A percentile compares a stretch with the other conserved stretches of the same genome.
Conservation (phyloP, 305 asterid species). For the Plantago rigida region DNA sequence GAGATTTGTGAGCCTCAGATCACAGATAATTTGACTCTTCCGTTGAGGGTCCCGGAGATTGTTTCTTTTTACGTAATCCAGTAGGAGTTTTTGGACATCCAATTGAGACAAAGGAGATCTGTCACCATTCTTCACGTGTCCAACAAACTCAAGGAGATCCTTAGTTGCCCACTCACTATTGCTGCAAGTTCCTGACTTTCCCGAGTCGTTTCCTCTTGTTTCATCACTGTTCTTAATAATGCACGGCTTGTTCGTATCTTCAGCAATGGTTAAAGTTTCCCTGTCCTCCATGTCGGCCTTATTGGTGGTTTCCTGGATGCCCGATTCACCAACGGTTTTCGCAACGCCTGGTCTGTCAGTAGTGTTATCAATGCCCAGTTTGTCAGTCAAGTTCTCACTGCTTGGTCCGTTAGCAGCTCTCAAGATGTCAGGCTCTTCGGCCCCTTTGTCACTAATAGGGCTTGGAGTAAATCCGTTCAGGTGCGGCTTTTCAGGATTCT, state of each 20-base stretch:
- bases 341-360: not conserved
- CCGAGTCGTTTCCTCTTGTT: slow-evolving; percentile 18
- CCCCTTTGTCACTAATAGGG: slow-evolving; percentile 13
- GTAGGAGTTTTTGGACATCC: slow-evolving; percentile 62
- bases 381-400: slow-evolving; percentile 21
- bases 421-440: slow-evolving; percentile 11
- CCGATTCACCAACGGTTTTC: not conserved
- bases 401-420: slow-evolving; percentile 18
- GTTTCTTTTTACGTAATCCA: slow-evolving; percentile 67
- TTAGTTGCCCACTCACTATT: slow-evolving; percentile 35
- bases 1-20: slow-evolving; percentile 57
- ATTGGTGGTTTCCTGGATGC: not conserved
- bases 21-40: slow-evolving; percentile 80
- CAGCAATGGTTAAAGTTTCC: slow-evolving; percentile 7
- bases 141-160: slow-evolving; percentile 61
- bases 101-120: slow-evolving; percentile 46
- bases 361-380: slow-evolving; percentile 14
- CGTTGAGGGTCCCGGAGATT: slow-evolving; percentile 72
- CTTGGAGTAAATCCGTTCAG: slow-evolving; percentile 7
- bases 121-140: slow-evolving; percentile 72
- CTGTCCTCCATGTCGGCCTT: slow-evolving; percentile 5
- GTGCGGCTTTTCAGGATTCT: slow-evolving; percentile 18
- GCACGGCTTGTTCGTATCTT: slow-evolving; percentile 18
- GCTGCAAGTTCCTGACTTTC: slow-evolving; percentile 24
- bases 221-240: slow-evolving; percentile 19